Evolutionary conservation across 2,329 filamentous ascomycete species (phyloP).

Genomic region (Aspergillus clavatus): DNA sequence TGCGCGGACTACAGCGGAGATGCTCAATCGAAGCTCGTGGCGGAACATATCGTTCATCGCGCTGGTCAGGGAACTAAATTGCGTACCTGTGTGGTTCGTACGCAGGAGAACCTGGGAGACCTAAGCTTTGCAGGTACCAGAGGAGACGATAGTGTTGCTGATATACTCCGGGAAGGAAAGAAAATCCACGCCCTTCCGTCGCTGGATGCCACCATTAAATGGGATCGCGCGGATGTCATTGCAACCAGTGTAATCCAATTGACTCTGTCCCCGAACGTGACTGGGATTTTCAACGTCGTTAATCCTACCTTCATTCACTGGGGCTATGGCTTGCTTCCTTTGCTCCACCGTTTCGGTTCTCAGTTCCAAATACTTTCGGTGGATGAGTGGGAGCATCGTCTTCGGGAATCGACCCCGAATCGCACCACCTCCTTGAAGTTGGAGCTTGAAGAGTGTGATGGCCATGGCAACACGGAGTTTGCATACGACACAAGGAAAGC

Average conservation of each 20-base stretch:
- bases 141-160: slow-evolving; percentile 43
- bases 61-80: slow-evolving; percentile 12
- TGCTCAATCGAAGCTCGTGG: slow-evolving; percentile 31
- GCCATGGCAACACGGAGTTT: no score
- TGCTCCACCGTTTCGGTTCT: slow-evolving; percentile 44
- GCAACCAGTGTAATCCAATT: slow-evolving; percentile 32
- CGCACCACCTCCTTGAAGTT: no score
- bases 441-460: no score
- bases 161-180: slow-evolving; percentile 46
- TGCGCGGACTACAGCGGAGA: slow-evolving; percentile 41
- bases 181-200: slow-evolving; percentile 44
- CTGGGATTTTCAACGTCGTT: slow-evolving; percentile 41
- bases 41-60: slow-evolving; percentile 27
- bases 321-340: slow-evolving; percentile 48
- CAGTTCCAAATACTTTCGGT: slow-evolving; percentile 24
- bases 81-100: slow-evolving; percentile 24
- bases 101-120: slow-evolving; percentile 32
- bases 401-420: no score
- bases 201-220: slow-evolving; percentile 41
- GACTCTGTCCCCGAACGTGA: slow-evolving; percentile 12
- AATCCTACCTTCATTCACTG: slow-evolving; percentile 45
- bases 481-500: slow-evolving; percentile 26
- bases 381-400: slow-evolving; percentile 27
- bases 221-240: slow-evolving; percentile 43
- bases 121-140: slow-evolving; percentile 12